These are phyloP conservation scores for Chlorella variabilis DNA, from an alignment of 163 green algal species.

Conservation along the genomic window DNA sequence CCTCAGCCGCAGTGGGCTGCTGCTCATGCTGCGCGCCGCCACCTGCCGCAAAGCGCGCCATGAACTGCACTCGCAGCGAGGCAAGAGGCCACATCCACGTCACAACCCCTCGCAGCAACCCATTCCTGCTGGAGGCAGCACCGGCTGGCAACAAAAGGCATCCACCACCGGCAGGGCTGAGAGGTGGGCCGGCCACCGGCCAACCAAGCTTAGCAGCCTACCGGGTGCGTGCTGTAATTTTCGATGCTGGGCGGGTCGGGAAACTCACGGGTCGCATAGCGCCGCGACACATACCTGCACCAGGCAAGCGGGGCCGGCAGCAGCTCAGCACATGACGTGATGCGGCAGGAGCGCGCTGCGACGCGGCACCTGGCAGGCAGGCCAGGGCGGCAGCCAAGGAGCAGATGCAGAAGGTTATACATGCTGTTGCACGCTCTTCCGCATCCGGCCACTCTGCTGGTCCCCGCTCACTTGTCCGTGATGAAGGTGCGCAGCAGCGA, in stretches of 20 bases:
- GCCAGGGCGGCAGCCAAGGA: too few species aligned
- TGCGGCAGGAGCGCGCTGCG: too few species aligned
- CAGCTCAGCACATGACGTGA: neutral
- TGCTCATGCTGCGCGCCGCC: neutral
- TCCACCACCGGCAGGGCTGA: too few species aligned
- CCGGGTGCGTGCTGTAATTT: conserved; percentile 79
- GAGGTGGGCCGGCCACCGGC: too few species aligned
- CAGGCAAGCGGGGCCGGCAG: neutral
- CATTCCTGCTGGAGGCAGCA: too few species aligned
- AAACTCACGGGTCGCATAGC: conserved; percentile 63
- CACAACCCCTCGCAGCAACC: too few species aligned
- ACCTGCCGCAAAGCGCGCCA: conserved; percentile 11
- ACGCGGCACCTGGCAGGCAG: too few species aligned
- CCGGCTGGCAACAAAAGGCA: too few species aligned
- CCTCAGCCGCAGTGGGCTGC: neutral
- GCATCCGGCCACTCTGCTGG: neutral
- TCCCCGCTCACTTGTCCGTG: conserved; percentile 74
- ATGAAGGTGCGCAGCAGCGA: conserved; percentile 83
- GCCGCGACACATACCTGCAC: conserved; percentile 59
- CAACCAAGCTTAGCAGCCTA: too few species aligned
- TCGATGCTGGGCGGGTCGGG: conserved; percentile 77
- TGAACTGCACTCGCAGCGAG: conserved; percentile 28
- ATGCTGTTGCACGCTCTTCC: neutral
- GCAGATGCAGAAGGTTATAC: neutral
- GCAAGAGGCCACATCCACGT: too few species aligned